These are phyloP conservation scores for Vigna nakashimae DNA, from an alignment of 306 rosid genomes.

Conservation along the genomic window DNA sequence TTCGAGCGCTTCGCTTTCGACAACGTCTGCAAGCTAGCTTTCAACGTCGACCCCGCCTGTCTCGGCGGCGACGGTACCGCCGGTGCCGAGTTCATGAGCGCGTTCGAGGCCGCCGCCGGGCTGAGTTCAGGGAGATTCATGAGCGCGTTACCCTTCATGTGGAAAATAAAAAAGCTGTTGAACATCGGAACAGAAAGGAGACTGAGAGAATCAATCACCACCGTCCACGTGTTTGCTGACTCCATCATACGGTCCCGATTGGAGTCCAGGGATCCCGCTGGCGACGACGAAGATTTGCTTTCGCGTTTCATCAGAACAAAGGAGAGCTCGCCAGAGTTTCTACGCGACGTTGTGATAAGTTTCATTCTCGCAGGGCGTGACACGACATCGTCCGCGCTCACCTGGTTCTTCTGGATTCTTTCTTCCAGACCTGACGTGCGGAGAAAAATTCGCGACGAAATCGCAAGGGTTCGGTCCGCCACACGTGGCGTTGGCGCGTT, in stretches of 20 bases:
- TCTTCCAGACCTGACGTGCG: slow-evolving; percentile 50
- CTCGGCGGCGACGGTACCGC: slow-evolving; percentile 54
- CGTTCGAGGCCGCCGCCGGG: slow-evolving; percentile 66
- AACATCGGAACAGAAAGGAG: slow-evolving; percentile 59
- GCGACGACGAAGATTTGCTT: slow-evolving; percentile 48
- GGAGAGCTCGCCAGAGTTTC: slow-evolving; percentile 51
- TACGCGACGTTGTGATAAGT: slow-evolving; percentile 70
- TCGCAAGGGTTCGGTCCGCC: slow-evolving; percentile 41
- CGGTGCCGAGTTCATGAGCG: slow-evolving; percentile 62
- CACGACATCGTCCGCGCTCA: slow-evolving; percentile 71
- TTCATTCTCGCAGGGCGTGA: slow-evolving; percentile 80
- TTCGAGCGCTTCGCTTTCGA: slow-evolving; percentile 79
- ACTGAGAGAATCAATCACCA: slow-evolving; percentile 51
- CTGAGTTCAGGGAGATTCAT: slow-evolving; percentile 53
- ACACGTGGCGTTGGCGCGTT: slow-evolving; percentile 6
- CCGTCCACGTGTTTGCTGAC: slow-evolving; percentile 63
- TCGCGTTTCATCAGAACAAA: slow-evolving; percentile 66
- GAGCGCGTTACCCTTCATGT: slow-evolving; percentile 28
- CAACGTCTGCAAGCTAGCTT: slow-evolving; percentile 71
- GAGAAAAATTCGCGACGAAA: slow-evolving; percentile 48
- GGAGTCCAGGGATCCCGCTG: slow-evolving; percentile 16
- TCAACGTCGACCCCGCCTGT: slow-evolving; percentile 52
- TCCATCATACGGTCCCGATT: slow-evolving; percentile 54
- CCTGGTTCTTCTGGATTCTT: slow-evolving; percentile 79
- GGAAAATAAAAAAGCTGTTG: slow-evolving; percentile 47